Conservation (phyloP, 2,329 filamentous ascomycete genomes). For the Tympanopsis confertula region DNA sequence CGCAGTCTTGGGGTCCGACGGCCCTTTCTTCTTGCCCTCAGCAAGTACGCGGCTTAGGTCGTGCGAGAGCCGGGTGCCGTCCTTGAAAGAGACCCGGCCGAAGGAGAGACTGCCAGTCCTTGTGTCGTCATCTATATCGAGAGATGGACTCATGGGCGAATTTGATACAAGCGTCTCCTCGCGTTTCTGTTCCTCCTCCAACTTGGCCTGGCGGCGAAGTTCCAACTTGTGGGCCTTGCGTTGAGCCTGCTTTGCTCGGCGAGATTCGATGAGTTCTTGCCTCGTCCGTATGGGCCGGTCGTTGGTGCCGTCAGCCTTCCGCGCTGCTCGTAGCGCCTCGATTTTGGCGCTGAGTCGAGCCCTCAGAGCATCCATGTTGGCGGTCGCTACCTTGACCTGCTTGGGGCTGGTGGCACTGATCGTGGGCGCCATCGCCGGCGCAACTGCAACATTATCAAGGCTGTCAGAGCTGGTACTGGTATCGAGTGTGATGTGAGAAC, state of each 20-base stretch:
- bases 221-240: conserved; percentile 84
- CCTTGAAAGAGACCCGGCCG: conserved; percentile 78
- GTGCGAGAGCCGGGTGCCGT: conserved; percentile 70
- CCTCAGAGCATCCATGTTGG: conserved; percentile 64
- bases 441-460: conserved; percentile 27
- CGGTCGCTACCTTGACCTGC: conserved; percentile 53
- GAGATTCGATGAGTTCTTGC: conserved; percentile 82
- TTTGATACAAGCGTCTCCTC: conserved; percentile 49
- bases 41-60: conserved; percentile 51
- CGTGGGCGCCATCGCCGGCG: conserved; percentile 47
- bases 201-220: conserved; percentile 62
- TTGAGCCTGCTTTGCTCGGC: conserved; percentile 76
- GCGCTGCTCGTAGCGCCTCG: conserved; percentile 69
- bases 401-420: conserved; percentile 61
- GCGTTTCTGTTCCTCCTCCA: conserved; percentile 62
- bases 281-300: conserved; percentile 74
- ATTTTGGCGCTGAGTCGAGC: conserved; percentile 73
- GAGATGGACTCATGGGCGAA: conserved; percentile 46
- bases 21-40: conserved; percentile 66
- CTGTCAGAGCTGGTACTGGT: conserved; percentile 18
- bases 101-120: conserved; percentile 66
- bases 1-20: conserved; percentile 73
- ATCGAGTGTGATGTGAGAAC: background rate
- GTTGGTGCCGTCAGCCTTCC: conserved; percentile 77
- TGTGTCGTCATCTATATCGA: conserved; percentile 34